phyloP scores from a whole-genome alignment of 257 asterid genomes.

The Voacanga thouarsii region DNA sequence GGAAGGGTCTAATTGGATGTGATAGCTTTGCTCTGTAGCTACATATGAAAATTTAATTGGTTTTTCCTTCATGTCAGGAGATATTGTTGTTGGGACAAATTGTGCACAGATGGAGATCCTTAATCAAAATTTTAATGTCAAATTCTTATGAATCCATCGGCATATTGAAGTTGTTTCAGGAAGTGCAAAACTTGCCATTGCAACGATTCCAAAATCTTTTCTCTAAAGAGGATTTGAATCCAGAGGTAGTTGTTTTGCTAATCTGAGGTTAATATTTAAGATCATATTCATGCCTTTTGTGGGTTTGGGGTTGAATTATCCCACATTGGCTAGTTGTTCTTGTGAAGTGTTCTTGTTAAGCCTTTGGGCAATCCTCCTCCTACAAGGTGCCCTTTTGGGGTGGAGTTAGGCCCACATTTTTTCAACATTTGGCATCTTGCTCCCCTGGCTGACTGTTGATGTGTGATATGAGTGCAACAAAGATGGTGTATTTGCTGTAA shows the following conservation, averaged over 20 bases:
- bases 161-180: slow-evolving; percentile 43
- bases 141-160: slow-evolving; percentile 41
- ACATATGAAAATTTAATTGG: not conserved
- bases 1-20: not conserved
- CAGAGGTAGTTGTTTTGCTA: slow-evolving; percentile 40
- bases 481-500: not conserved
- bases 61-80: slow-evolving; percentile 43
- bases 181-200: slow-evolving; percentile 42
- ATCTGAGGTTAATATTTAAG: not conserved
- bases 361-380: no score
- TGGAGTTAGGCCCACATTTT: no score
- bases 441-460: not conserved
- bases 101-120: slow-evolving; percentile 55
- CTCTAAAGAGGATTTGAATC: slow-evolving; percentile 35
- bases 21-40: not conserved
- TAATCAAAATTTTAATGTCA: slow-evolving; percentile 52
- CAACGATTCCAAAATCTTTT: slow-evolving; percentile 30
- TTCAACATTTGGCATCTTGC: not conserved
- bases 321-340: no score
- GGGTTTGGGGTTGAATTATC: no score
- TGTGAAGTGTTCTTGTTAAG: no score
- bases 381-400: no score
- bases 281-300: not conserved
- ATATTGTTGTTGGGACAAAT: slow-evolving; percentile 60
- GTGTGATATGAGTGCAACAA: not conserved